phyloP scores from a whole-genome alignment of 2,329 filamentous ascomycete genomes.

The Talaromyces sp. region DNA sequence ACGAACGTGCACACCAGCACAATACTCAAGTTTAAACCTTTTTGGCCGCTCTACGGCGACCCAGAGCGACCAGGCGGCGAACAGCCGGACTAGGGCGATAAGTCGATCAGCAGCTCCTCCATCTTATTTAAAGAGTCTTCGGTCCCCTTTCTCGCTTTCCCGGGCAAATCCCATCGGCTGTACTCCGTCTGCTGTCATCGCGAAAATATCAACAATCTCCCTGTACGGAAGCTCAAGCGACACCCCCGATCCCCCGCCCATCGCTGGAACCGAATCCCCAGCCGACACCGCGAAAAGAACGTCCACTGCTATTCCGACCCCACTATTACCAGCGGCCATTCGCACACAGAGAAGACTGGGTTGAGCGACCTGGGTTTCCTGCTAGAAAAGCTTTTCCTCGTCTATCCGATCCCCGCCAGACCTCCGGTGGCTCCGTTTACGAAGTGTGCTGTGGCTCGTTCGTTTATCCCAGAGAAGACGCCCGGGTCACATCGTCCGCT shows the following conservation, averaged over 20 bases:
- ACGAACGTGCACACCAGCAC: no score
- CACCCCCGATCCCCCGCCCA: not conserved
- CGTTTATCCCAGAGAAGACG: not conserved
- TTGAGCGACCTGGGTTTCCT: not conserved
- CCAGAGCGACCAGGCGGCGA: constrained; percentile 4
- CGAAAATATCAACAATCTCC: not conserved
- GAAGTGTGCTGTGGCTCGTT: not conserved
- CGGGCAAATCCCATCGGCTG: not conserved
- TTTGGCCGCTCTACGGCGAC: not conserved
- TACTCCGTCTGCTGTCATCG: not conserved
- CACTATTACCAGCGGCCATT: not conserved
- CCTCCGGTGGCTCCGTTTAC: not conserved
- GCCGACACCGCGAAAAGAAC: not conserved
- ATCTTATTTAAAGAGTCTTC: not conserved
- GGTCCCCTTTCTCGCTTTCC: not conserved
- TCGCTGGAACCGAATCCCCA: not conserved
- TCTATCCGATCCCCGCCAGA: not conserved
- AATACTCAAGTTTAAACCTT: not conserved
- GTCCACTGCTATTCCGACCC: not conserved
- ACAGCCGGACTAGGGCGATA: not conserved
- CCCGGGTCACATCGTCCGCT: not conserved
- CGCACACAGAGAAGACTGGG: not conserved
- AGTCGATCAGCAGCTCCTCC: constrained; percentile 2
- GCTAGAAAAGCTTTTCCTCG: not conserved
- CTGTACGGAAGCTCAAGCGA: not conserved